Base-by-base conservation (phyloP, 169 alveolate species). In the Eimeria necatrix region DNA sequence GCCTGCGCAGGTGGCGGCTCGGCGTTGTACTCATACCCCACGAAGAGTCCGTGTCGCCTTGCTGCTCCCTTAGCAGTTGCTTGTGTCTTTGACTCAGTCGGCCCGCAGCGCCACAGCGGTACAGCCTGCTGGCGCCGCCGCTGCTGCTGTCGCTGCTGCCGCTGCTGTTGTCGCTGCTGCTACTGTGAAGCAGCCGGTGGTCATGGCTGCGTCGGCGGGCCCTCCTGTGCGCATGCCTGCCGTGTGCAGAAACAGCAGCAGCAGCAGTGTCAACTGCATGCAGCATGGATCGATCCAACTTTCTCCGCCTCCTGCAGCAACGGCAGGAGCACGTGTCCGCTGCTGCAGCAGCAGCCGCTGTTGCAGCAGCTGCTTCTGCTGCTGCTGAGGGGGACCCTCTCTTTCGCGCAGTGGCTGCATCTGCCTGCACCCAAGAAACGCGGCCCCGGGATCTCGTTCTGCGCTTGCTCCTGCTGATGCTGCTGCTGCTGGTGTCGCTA, bases 1-100 rank as follows among this genome's bases (percentile, higher is more conserved):
- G 89, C 89, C 70, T 80, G 64, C 89, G 89, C 51, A 22, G 7
- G 24, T 51, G 32, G 89, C 89, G 89, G 89, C 89, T 80, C n/a
- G 89, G 26, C 20, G 89, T 16, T 16, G 70, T 14, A n/a, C 71
- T 80, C 51, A 51, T 16, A 20, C 41, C 71, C 64, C 48, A 80
- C 18, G 89, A 80, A 26, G 85, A 74, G 52, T 80, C 71, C 48
- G 70, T 80, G 22, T 80, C 89, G 41, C 46, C 16, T 48, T 18
- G 6, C 60, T 80, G 89, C 51, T 73, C 52, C 53, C 8, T 46
- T 51, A 12, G 78, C 78, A 12, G 78, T 73, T 52, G 64, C 64
- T 48, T 24, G 51, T 80, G 89, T 48, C n/a, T 20, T 48, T 20
- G 71, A 1, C 49, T 49, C 59, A 9, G 48, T 4, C 26, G 48